These are phyloP conservation scores for Fusarium tjaetaba DNA, from an alignment of 2,329 filamentous ascomycete genomes.

Conservation along the genomic window DNA sequence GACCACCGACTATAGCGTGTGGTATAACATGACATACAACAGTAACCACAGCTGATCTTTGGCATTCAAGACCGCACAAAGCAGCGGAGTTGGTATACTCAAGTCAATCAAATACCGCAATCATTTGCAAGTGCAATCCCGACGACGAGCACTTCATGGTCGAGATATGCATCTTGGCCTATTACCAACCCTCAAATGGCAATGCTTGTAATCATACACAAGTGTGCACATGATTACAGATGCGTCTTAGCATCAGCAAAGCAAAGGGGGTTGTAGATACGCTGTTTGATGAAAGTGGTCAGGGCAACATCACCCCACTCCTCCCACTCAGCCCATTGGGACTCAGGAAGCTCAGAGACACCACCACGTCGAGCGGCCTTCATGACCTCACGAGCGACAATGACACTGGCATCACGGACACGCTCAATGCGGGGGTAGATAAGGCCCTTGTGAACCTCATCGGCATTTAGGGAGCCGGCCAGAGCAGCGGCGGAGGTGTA, in stretches of 20 bases:
- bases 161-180: conserved; percentile 11
- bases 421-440: conserved; percentile 93
- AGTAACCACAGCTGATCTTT: not conserved
- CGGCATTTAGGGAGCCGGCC: conserved; percentile 77
- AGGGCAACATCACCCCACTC: conserved; percentile 74
- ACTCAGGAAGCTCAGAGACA: conserved; percentile 74
- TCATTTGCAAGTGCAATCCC: conserved; percentile 32
- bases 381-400: conserved; percentile 92
- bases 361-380: conserved; percentile 86
- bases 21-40: conserved; percentile 20
- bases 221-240: conserved; percentile 43
- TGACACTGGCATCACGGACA: conserved; percentile 87
- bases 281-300: conserved; percentile 67
- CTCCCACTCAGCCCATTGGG: conserved; percentile 77
- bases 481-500: conserved; percentile 90
- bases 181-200: not conserved
- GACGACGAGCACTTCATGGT: conserved; percentile 37
- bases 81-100: conserved; percentile 1
- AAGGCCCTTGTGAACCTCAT: conserved; percentile 84
- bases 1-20: conserved; percentile 31
- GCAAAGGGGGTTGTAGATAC: conserved; percentile 67
- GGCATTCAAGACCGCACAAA: conserved; percentile 21
- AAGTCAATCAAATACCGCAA: conserved; percentile 30
- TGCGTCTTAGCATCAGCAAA: conserved; percentile 49
- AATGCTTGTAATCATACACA: conserved; percentile 21